phyloP scores from a whole-genome alignment of 1,284 basidiomycete genomes.

The Cryptococcus deneoformans region DNA sequence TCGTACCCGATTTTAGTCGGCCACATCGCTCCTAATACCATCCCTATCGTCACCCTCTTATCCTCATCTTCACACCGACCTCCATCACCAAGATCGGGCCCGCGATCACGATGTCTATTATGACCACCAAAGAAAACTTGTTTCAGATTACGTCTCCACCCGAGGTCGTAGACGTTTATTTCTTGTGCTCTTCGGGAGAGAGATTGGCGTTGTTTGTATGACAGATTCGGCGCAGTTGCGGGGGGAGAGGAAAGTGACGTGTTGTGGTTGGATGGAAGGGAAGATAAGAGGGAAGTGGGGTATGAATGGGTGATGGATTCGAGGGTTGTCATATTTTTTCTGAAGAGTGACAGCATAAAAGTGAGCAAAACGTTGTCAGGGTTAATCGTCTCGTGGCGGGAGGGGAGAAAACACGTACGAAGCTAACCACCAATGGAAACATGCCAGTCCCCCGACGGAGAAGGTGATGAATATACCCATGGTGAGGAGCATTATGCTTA shows the following conservation, averaged over 20 bases:
- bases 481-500: constrained; percentile 65
- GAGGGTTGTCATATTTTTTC: constrained; percentile 81
- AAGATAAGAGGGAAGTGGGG: constrained; percentile 39
- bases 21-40: constrained; percentile 15
- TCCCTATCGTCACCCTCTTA: background rate
- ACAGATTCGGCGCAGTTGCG: background rate
- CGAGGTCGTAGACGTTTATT: constrained; percentile 71
- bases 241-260: background rate
- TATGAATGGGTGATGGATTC: constrained; percentile 75
- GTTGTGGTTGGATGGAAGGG: background rate
- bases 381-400: background rate
- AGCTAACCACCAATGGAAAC: constrained; percentile 75
- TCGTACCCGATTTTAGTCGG: constrained; percentile 1
- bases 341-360: constrained; percentile 35
- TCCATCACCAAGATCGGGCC: too few species aligned
- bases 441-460: constrained; percentile 69
- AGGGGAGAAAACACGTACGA: constrained; percentile 54
- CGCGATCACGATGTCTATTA: background rate
- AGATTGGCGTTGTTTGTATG: constrained; percentile 58
- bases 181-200: constrained; percentile 64
- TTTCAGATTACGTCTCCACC: constrained; percentile 61
- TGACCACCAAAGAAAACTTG: constrained; percentile 24
- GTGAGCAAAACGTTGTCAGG: too few species aligned
- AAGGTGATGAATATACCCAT: constrained; percentile 63
- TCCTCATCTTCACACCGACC: too few species aligned